These are phyloP conservation scores for Acer campestre DNA, from an alignment of 345 rosid species.

Conservation along the genomic window DNA sequence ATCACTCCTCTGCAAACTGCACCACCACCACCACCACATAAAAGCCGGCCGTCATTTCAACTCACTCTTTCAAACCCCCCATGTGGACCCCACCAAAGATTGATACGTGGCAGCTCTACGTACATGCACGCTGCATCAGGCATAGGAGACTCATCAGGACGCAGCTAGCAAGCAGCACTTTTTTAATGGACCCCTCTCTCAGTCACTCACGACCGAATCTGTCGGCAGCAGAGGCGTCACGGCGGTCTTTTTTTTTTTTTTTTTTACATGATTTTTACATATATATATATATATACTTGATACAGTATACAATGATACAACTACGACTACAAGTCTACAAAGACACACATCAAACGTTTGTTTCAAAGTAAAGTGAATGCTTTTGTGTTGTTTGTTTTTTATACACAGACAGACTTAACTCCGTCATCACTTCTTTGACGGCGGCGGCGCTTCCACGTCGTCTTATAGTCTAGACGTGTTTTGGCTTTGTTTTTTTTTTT, in stretches of 20 bases:
- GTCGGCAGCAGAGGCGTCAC: constrained; percentile 42
- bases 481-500: not conserved
- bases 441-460: constrained; percentile 20
- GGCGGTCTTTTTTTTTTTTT: constrained; percentile 16
- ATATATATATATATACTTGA: too few species aligned
- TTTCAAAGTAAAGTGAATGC: not conserved
- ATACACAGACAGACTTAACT: not conserved
- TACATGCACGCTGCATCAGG: not conserved
- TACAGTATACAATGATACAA: too few species aligned
- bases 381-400: not conserved
- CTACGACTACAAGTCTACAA: too few species aligned
- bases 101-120: not conserved
- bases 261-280: not conserved
- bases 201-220: constrained; percentile 19
- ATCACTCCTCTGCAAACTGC: constrained; percentile 3
- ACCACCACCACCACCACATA: not conserved
- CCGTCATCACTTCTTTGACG: constrained; percentile 1
- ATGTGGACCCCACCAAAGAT: not conserved
- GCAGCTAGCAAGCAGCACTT: too few species aligned
- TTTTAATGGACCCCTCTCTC: not conserved
- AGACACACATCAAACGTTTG: too few species aligned
- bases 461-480: not conserved
- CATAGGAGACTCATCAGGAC: too few species aligned
- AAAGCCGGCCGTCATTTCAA: constrained; percentile 43
- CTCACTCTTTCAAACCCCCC: not conserved